Percentiles rank a stretch among this genome's conserved stretches.
Conservation (phyloP, 2,329 filamentous ascomycete genomes). For the Beauveria bassiana region DNA sequence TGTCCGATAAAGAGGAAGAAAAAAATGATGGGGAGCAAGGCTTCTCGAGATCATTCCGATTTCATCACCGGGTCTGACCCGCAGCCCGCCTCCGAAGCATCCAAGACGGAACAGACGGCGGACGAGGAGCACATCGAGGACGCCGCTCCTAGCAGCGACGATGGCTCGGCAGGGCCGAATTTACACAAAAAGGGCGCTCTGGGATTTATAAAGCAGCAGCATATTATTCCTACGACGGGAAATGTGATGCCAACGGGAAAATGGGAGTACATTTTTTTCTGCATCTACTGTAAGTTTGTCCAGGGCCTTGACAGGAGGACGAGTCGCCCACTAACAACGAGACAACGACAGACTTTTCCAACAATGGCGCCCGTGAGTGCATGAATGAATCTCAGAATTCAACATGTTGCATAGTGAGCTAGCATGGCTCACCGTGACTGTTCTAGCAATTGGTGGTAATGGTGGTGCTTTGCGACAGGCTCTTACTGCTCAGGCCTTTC, state of each 20-base stretch:
- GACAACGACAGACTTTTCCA: slow-evolving; percentile 12
- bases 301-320: background rate
- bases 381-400: background rate
- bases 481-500: slow-evolving; percentile 9
- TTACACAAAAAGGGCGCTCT: slow-evolving; percentile 9
- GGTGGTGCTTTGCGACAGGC: slow-evolving; percentile 13
- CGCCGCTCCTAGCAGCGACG: background rate
- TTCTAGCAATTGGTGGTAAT: slow-evolving; percentile 13
- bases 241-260: slow-evolving; percentile 12
- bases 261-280: slow-evolving; percentile 15
- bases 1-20: no score
- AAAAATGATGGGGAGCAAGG: background rate
- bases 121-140: slow-evolving; percentile 6
- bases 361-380: slow-evolving; percentile 14
- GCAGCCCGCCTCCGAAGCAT: background rate
- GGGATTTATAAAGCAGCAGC: slow-evolving; percentile 13
- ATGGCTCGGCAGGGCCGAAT: background rate
- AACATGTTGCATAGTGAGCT: background rate
- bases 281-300: slow-evolving; percentile 12
- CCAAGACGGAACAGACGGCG: background rate
- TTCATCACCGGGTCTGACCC: background rate
- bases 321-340: background rate
- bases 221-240: slow-evolving; percentile 14
- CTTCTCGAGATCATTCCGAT: background rate
- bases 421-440: background rate